These are phyloP conservation scores for Rehmannia glutinosa DNA, from an alignment of 257 asterid species.

Conservation along the genomic window DNA sequence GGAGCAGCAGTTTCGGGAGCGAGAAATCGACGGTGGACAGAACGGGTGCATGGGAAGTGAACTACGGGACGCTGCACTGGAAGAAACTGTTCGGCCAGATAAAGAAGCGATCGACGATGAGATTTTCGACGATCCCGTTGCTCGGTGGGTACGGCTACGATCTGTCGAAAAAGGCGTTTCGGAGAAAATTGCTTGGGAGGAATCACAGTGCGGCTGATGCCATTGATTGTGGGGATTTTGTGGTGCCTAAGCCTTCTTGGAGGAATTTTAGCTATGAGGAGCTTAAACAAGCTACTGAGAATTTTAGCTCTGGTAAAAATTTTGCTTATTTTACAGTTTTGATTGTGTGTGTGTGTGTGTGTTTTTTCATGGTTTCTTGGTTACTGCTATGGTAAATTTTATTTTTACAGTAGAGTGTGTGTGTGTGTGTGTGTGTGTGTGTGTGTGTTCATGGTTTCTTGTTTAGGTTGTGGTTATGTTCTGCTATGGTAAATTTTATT, in stretches of 20 bases:
- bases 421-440: no score
- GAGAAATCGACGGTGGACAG: conserved; percentile 20
- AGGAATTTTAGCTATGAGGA: conserved; percentile 52
- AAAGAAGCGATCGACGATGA: conserved; percentile 44
- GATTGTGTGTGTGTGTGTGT: no score
- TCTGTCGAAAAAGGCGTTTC: conserved; percentile 33
- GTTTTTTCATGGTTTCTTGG: no score
- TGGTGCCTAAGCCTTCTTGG: conserved; percentile 79
- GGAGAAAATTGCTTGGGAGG: conserved; percentile 41
- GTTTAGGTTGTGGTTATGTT: no score
- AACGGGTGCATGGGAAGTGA: conserved; percentile 25
- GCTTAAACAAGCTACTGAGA: conserved; percentile 59
- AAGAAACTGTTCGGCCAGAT: conserved; percentile 54
- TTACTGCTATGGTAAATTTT: no score
- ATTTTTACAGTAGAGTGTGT: no score
- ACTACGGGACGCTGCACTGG: conserved; percentile 43
- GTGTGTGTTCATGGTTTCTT: no score
- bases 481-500: no score
- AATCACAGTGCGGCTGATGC: conserved; percentile 54
- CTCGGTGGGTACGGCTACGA: conserved; percentile 43
- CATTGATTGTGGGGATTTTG: conserved; percentile 45
- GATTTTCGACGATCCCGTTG: conserved; percentile 37
- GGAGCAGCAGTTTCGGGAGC: conserved; percentile 34
- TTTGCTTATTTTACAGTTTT: no score
- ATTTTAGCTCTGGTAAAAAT: conserved; percentile 54